A percentile compares a stretch with the other conserved stretches of the same genome.
These are phyloP conservation scores for Punctularia strigosozonata DNA, from an alignment of 768 basidiomycete genomes.

Conservation along the genomic window DNA sequence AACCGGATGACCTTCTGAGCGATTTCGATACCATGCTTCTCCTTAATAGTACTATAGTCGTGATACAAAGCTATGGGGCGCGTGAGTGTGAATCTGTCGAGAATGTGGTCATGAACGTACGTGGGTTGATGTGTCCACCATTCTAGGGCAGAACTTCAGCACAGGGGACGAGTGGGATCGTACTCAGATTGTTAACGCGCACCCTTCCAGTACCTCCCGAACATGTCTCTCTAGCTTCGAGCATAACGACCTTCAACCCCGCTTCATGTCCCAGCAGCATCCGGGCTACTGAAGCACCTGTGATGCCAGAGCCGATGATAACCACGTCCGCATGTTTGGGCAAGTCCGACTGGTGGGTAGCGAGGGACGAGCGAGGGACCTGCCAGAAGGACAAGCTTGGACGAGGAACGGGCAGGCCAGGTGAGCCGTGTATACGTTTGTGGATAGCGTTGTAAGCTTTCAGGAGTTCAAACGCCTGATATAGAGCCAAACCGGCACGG, in stretches of 20 bases:
- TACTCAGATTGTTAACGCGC: constrained; percentile 5
- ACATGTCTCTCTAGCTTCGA: constrained; percentile 73
- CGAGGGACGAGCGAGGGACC: constrained; percentile 36
- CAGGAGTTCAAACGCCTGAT: too few species aligned
- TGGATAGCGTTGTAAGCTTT: too few species aligned
- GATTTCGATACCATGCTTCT: constrained; percentile 28
- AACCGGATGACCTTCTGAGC: constrained; percentile 50
- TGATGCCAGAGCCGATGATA: constrained; percentile 70
- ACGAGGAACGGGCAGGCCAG: too few species aligned
- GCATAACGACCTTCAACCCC: constrained; percentile 44
- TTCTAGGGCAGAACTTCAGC: too few species aligned
- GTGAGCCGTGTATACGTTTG: too few species aligned
- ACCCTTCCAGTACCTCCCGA: constrained; percentile 67
- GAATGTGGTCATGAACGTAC: too few species aligned
- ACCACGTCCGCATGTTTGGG: constrained; percentile 53
- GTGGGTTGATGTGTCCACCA: constrained; percentile 56
- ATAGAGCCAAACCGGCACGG: too few species aligned
- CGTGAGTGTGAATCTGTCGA: too few species aligned
- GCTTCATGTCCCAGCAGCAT: constrained; percentile 31
- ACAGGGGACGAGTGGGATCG: neutral
- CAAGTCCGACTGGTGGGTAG: constrained; percentile 16
- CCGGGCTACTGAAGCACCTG: constrained; percentile 50
- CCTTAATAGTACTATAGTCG: constrained; percentile 39
- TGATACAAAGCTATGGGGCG: constrained; percentile 47
- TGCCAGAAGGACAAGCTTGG: constrained; percentile 58